These are phyloP conservation scores for Phaeolepiota aurea DNA, from an alignment of 768 basidiomycete species.

Conservation along the genomic window DNA sequence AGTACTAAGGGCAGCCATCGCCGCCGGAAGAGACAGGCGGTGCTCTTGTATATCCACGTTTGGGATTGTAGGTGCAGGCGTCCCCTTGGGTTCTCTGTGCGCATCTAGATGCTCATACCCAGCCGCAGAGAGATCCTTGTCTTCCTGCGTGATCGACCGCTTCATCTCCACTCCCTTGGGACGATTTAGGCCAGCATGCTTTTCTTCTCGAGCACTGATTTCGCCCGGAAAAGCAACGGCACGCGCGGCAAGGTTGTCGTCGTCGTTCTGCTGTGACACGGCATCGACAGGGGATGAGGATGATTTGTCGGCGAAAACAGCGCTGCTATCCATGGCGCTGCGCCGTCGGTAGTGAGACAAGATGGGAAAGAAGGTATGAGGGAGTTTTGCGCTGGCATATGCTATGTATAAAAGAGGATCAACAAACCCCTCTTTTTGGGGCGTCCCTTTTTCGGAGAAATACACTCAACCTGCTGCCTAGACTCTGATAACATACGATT, in stretches of 20 bases:
- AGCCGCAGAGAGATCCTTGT: slow-evolving; percentile 58
- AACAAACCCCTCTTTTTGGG: too few species aligned
- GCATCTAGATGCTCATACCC: slow-evolving; percentile 55
- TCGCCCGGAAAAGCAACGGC: slow-evolving; percentile 45
- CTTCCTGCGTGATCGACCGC: slow-evolving; percentile 57
- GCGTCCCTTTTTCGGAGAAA: slow-evolving; percentile 4
- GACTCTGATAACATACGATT: too few species aligned
- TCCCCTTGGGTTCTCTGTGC: slow-evolving; percentile 27
- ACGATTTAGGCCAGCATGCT: slow-evolving; percentile 21
- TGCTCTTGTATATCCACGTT: slow-evolving; percentile 57
- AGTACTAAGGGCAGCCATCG: slow-evolving; percentile 35
- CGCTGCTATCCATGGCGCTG: slow-evolving; percentile 13
- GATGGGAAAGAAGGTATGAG: slow-evolving; percentile 4
- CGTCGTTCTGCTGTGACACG: slow-evolving; percentile 15
- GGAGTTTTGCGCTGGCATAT: slow-evolving; percentile 3
- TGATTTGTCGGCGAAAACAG: slow-evolving; percentile 6
- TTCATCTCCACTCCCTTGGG: slow-evolving; percentile 54
- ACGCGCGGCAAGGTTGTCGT: slow-evolving; percentile 27
- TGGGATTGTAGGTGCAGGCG: slow-evolving; percentile 17
- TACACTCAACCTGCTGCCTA: too few species aligned
- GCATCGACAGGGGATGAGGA: slow-evolving; percentile 9
- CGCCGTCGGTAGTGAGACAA: slow-evolving; percentile 1
- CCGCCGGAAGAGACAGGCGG: slow-evolving; percentile 28
- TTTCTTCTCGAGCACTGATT: slow-evolving; percentile 28
- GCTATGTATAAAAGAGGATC: slow-evolving; percentile 5